Evolutionary conservation across 768 basidiomycete genomes (phyloP).

Genomic region (Antrodiella citrinella): DNA sequence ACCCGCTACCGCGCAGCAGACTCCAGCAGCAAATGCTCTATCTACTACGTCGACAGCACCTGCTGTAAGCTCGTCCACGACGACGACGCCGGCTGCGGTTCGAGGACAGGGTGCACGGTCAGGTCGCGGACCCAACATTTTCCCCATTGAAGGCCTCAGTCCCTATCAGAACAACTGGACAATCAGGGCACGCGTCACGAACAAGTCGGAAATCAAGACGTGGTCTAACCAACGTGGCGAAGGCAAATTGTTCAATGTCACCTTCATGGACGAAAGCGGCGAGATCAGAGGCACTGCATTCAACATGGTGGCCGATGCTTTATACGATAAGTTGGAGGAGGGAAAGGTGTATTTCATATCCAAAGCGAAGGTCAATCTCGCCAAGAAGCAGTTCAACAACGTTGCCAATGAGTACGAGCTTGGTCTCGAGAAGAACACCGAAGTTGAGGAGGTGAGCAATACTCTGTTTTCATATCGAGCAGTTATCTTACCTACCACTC

Average conservation of each 20-base stretch:
- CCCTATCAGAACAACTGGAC: slow-evolving; percentile 99
- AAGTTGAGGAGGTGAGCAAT: slow-evolving; percentile 73
- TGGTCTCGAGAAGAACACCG: slow-evolving; percentile 72
- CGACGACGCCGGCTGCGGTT: not conserved
- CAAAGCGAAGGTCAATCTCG: slow-evolving; percentile 85
- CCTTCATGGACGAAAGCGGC: slow-evolving; percentile 90
- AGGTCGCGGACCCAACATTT: slow-evolving; percentile 31
- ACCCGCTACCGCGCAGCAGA: slow-evolving; percentile 12
- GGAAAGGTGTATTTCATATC: slow-evolving; percentile 91
- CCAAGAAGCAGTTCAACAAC: slow-evolving; percentile 94
- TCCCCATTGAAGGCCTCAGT: slow-evolving; percentile 90
- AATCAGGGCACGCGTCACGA: slow-evolving; percentile 88
- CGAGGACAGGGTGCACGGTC: slow-evolving; percentile 7
- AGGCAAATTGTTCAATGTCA: slow-evolving; percentile 90
- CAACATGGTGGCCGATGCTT: slow-evolving; percentile 74
- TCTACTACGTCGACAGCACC: slow-evolving; percentile 5
- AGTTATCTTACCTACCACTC: too few species aligned
- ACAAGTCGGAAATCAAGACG: slow-evolving; percentile 82
- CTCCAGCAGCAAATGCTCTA: slow-evolving; percentile 17
- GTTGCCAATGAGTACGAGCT: slow-evolving; percentile 91
- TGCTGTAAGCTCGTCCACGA: not conserved
- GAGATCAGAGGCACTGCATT: slow-evolving; percentile 90
- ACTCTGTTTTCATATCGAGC: too few species aligned
- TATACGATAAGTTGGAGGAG: slow-evolving; percentile 82
- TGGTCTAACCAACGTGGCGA: slow-evolving; percentile 89